Conservation (phyloP, 495 filamentous ascomycete genomes). For the Penicilliopsis zonata region DNA sequence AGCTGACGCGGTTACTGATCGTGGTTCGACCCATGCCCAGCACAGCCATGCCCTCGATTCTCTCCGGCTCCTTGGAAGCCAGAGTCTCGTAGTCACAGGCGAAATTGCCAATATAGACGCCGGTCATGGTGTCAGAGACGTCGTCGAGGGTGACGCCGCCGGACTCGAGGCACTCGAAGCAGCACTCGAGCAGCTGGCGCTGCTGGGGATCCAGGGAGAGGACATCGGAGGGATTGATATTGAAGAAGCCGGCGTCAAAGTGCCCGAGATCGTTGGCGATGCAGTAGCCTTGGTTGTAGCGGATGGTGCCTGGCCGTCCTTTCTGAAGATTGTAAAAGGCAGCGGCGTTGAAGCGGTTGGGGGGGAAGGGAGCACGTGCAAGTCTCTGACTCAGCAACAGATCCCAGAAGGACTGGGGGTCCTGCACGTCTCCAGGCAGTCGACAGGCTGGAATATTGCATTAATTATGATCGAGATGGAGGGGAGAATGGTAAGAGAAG, state of each 20-base stretch:
- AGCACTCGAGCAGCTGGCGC: constrained; percentile 41
- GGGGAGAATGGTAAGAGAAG: no score
- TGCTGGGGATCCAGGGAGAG: constrained; percentile 47
- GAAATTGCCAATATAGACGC: constrained; percentile 9
- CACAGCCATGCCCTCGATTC: constrained; percentile 5
- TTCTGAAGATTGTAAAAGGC: no score
- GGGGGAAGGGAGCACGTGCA: no score
- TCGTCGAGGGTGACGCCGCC: constrained; percentile 10
- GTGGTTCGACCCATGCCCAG: constrained; percentile 15
- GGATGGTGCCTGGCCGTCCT: no score
- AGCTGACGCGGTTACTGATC: constrained; percentile 16
- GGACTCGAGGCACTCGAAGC: constrained; percentile 11
- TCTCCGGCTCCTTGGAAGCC: constrained; percentile 17
- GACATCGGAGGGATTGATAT: constrained; percentile 32
- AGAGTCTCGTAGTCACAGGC: constrained; percentile 14
- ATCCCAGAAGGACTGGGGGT: no score
- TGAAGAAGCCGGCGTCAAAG: constrained; percentile 39
- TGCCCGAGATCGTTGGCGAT: constrained; percentile 4
- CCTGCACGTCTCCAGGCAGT: no score
- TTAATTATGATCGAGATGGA: no score
- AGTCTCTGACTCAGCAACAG: no score
- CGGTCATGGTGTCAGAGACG: constrained; percentile 5
- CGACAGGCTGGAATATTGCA: no score
- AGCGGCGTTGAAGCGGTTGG: no score
- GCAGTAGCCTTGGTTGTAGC: no score